phyloP scores from a whole-genome alignment of 192 early-diverging fungal species.

The Paraglomus brasilianum region DNA sequence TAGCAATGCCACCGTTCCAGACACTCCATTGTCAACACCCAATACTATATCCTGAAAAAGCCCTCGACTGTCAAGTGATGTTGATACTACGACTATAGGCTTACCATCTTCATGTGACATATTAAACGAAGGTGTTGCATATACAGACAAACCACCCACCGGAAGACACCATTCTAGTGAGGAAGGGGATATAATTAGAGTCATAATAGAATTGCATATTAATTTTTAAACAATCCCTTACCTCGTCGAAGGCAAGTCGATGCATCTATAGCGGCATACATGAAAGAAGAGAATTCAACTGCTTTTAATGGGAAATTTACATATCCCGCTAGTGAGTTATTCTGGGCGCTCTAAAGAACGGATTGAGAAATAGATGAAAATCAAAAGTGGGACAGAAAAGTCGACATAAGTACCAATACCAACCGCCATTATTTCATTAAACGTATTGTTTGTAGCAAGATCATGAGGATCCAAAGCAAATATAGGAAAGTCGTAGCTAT shows the following conservation, averaged over 20 bases:
- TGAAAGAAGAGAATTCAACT: constrained; percentile 68
- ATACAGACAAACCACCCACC: constrained; percentile 66
- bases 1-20: constrained; percentile 64
- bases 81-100: constrained; percentile 65
- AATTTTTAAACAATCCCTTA: constrained; percentile 20
- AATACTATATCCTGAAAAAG: constrained; percentile 65
- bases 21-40: constrained; percentile 53
- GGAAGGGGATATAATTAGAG: neutral
- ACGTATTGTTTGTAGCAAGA: constrained; percentile 31
- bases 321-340: constrained; percentile 50
- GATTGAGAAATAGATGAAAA: constrained; percentile 6
- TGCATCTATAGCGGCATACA: constrained; percentile 68
- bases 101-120: constrained; percentile 56
- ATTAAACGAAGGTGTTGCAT: constrained; percentile 59
- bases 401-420: constrained; percentile 29
- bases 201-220: neutral
- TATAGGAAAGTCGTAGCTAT: constrained; percentile 65
- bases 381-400: constrained; percentile 7
- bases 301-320: constrained; percentile 64
- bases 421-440: constrained; percentile 46
- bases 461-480: constrained; percentile 53
- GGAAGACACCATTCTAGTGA: constrained; percentile 61
- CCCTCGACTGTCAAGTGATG: constrained; percentile 61
- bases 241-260: constrained; percentile 69
- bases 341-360: constrained; percentile 41